These are phyloP conservation scores for Miscanthus sacchariflorus DNA, from an alignment of 202 grass and related monocot genomes.

Conservation along the genomic window DNA sequence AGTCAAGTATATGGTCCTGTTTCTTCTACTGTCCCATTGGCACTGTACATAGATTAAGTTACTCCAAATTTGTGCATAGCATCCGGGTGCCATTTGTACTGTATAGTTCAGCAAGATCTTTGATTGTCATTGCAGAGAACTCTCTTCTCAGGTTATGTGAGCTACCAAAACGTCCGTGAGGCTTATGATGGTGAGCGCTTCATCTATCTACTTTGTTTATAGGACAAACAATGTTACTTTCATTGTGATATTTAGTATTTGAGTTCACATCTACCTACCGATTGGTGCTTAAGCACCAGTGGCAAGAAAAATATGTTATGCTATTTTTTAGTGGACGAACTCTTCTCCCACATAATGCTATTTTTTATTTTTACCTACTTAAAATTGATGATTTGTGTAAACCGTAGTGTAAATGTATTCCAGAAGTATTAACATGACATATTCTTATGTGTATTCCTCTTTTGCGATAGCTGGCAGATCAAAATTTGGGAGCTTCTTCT, in stretches of 20 bases:
- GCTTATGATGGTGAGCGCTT: constrained; percentile 81
- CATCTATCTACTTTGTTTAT: constrained; percentile 24
- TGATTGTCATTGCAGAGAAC: constrained; percentile 72
- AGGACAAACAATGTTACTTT: neutral
- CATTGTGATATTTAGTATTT: neutral
- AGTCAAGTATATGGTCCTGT: neutral
- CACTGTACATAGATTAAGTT: neutral
- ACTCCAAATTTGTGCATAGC: neutral
- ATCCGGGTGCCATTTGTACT: neutral
- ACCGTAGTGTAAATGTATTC: neutral
- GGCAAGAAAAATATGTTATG: neutral
- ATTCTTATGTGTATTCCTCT: neutral
- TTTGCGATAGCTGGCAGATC: constrained; percentile 72
- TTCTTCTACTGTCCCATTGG: neutral
- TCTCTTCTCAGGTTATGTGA: constrained; percentile 95
- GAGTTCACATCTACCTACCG: neutral
- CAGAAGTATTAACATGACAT: constrained; percentile 21
- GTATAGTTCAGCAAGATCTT: constrained; percentile 17
- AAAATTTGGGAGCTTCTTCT: constrained; percentile 78
- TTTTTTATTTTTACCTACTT: neutral
- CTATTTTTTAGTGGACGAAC: constrained; percentile 2
- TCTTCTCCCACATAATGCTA: neutral
- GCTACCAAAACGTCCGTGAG: constrained; percentile 90
- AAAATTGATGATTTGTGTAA: neutral
- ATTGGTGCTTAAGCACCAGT: neutral